Evolutionary conservation across 805 yeast species (phyloP).

Genomic region (Cyberlindnera xishuangbannaensis): DNA sequence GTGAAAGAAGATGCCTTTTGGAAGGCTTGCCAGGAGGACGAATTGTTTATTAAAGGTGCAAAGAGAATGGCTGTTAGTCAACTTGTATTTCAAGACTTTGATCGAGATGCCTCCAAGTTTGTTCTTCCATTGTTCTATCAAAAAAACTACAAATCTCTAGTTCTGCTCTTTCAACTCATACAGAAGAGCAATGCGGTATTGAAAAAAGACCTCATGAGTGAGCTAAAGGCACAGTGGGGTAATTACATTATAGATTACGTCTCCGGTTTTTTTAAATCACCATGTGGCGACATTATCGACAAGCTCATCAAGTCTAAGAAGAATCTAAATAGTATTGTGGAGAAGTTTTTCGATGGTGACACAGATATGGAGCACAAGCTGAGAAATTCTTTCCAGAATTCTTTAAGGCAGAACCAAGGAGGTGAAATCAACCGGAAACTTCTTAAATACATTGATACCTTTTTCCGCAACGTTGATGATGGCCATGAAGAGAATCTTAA

Average conservation of each 20-base stretch:
- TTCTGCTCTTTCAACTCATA: slow-evolving; percentile 12
- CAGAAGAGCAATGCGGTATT: slow-evolving; percentile 3
- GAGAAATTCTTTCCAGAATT: slow-evolving; percentile 18
- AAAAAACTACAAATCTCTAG: slow-evolving; percentile 6
- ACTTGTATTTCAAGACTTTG: no score
- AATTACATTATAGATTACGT: slow-evolving; percentile 11
- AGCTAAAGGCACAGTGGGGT: slow-evolving; percentile 11
- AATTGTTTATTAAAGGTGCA: no score
- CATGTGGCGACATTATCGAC: slow-evolving; percentile 10
- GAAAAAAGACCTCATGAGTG: slow-evolving; percentile 1
- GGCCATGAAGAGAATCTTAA: slow-evolving; percentile 2
- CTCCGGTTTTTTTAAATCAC: slow-evolving; percentile 2
- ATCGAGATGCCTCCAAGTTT: slow-evolving; percentile 1
- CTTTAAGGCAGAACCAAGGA: slow-evolving; percentile 6
- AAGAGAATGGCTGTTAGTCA: no score
- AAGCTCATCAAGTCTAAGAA: slow-evolving; percentile 17
- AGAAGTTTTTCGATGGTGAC: slow-evolving; percentile 8
- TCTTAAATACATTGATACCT: slow-evolving; percentile 16
- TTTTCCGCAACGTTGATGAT: slow-evolving; percentile 9
- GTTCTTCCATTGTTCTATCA: slow-evolving; percentile 14
- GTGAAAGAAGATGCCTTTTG: no score
- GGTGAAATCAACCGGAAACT: slow-evolving; percentile 12
- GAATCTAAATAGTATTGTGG: slow-evolving; percentile 6
- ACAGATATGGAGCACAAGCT: slow-evolving; percentile 15
- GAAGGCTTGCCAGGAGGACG: no score